Conservation (phyloP, 164 flowering plant species). For the Kalanchoe fedtschenkoi region DNA sequence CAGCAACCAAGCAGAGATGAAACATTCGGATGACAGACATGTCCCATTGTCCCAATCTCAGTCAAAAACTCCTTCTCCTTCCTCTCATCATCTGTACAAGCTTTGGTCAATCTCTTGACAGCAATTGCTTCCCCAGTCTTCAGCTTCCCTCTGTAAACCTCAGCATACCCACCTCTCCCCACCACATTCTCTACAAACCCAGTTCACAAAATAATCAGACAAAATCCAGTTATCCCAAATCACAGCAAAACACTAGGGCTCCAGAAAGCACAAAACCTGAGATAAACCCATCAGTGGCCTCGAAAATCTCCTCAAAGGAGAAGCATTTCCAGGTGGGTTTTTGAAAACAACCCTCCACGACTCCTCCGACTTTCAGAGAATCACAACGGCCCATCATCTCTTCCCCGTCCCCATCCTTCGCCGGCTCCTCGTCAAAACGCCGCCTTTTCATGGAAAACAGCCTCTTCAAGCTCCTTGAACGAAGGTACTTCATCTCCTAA, state of each 20-base stretch:
- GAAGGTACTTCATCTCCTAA: slow-evolving; percentile 41
- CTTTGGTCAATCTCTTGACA: slow-evolving; percentile 44
- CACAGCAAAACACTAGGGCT: background rate
- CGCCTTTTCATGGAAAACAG: slow-evolving; percentile 53
- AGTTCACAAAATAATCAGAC: background rate
- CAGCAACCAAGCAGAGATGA: slow-evolving; percentile 76
- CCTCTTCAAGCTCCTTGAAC: slow-evolving; percentile 55
- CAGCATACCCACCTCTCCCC: slow-evolving; percentile 7
- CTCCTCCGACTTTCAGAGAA: slow-evolving; percentile 12
- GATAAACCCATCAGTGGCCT: background rate
- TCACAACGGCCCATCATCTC: slow-evolving; percentile 1
- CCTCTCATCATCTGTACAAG: slow-evolving; percentile 1
- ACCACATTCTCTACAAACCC: slow-evolving; percentile 2
- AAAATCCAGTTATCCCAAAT: background rate
- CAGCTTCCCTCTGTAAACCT: background rate
- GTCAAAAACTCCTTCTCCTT: slow-evolving; percentile 16
- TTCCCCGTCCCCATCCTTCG: no score
- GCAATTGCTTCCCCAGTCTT: slow-evolving; percentile 27
- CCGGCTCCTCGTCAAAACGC: slow-evolving; percentile 16
- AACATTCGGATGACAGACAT: slow-evolving; percentile 76
- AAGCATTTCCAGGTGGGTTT: slow-evolving; percentile 84
- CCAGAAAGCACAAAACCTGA: background rate
- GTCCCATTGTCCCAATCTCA: slow-evolving; percentile 43
- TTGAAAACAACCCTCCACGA: slow-evolving; percentile 10
- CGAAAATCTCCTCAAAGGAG: slow-evolving; percentile 45